A percentile compares a stretch with the other conserved stretches of the same genome.
Evolutionary conservation across 345 rosid genomes (phyloP).

Genomic region (Carallia pectinifolia): DNA sequence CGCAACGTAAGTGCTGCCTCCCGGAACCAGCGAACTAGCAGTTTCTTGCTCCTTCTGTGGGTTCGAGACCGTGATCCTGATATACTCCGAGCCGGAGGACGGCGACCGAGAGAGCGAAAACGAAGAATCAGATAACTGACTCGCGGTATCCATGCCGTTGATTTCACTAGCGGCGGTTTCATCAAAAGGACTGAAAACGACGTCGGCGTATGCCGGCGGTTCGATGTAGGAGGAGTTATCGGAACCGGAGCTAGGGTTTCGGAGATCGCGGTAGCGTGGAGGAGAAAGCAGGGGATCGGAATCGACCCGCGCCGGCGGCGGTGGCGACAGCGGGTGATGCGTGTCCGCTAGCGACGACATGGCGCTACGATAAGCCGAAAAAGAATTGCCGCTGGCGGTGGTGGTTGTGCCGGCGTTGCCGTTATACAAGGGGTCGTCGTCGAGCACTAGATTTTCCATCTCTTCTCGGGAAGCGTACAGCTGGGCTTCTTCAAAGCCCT

Average conservation of each 20-base stretch:
- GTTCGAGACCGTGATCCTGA: conserved; percentile 77
- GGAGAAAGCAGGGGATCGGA: conserved; percentile 76
- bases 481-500: conserved; percentile 51
- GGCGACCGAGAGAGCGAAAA: conserved; percentile 53
- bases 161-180: conserved; percentile 48
- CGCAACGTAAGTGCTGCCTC: conserved; percentile 67
- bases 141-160: conserved; percentile 54
- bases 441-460: conserved; percentile 69
- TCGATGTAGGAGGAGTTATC: conserved; percentile 61
- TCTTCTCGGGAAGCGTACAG: conserved; percentile 59
- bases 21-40: conserved; percentile 75
- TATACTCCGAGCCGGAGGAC: conserved; percentile 51
- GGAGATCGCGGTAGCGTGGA: conserved; percentile 23
- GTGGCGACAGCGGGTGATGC: conserved; percentile 44
- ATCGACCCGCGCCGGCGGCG: conserved; percentile 45
- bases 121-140: conserved; percentile 41
- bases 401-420: conserved; percentile 7
- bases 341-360: conserved; percentile 48
- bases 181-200: conserved; percentile 78
- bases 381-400: not conserved
- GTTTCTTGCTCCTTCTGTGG: conserved; percentile 82
- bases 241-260: conserved; percentile 33
- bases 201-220: conserved; percentile 91
- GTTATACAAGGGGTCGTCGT: conserved; percentile 35
- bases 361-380: conserved; percentile 50